Conservation (phyloP, 345 rosid genomes). For the Garcia nutans region DNA sequence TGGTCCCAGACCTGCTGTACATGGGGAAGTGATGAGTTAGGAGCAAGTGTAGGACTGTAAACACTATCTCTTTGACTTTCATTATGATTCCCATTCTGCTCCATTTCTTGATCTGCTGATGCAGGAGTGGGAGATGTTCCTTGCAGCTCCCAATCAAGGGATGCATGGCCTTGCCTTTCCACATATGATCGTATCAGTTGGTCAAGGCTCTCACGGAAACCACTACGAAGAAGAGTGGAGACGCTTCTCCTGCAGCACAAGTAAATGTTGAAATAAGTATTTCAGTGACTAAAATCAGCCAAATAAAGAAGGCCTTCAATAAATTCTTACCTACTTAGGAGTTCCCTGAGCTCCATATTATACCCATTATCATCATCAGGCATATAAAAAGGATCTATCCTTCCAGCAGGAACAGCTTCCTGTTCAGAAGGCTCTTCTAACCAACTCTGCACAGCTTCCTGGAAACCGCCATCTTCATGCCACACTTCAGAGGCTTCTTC, state of each 20-base stretch:
- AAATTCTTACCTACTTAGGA: slow-evolving; percentile 62
- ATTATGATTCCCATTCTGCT: slow-evolving; percentile 45
- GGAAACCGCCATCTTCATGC: slow-evolving; percentile 43
- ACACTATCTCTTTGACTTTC: slow-evolving; percentile 45
- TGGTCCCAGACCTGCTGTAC: slow-evolving; percentile 66
- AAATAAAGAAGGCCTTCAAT: slow-evolving; percentile 4
- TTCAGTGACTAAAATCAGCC: not conserved
- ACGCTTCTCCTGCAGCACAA: slow-evolving; percentile 76
- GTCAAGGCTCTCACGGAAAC: slow-evolving; percentile 85
- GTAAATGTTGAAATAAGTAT: slow-evolving; percentile 22
- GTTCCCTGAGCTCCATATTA: slow-evolving; percentile 74
- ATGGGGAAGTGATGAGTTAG: slow-evolving; percentile 48
- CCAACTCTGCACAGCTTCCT: slow-evolving; percentile 59
- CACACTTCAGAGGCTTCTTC: slow-evolving; percentile 47
- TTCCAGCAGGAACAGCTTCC: slow-evolving; percentile 43
- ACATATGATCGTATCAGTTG: slow-evolving; percentile 79
- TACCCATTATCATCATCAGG: slow-evolving; percentile 64
- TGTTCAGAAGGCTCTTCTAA: slow-evolving; percentile 50
- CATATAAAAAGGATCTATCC: slow-evolving; percentile 49
- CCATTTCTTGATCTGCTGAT: slow-evolving; percentile 48
- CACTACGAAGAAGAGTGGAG: slow-evolving; percentile 84
- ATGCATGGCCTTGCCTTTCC: slow-evolving; percentile 72
- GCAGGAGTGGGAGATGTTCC: slow-evolving; percentile 50
- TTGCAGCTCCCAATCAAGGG: slow-evolving; percentile 65
- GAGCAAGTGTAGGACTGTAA: slow-evolving; percentile 45